Percentiles rank a stretch among this genome's conserved stretches.
phyloP scores from a whole-genome alignment of 2,329 filamentous ascomycete genomes.

The Hymenoscyphus fructigenus region DNA sequence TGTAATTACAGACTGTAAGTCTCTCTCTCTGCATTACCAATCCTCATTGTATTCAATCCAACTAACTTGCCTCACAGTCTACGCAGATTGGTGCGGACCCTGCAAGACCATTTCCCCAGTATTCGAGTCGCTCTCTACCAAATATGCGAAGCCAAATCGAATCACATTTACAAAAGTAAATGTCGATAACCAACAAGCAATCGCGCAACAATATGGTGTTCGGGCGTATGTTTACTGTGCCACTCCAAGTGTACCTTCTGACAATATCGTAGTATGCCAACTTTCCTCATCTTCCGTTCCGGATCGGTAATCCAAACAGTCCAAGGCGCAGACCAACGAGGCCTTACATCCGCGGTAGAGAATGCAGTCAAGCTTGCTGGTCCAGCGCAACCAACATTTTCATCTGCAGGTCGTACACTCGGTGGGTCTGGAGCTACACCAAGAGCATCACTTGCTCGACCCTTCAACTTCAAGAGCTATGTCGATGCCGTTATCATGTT shows the following conservation, averaged over 20 bases:
- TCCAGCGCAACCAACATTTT: slow-evolving; percentile 49
- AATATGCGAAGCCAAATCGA: slow-evolving; percentile 76
- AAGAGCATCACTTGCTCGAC: slow-evolving; percentile 26
- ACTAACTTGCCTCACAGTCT: slow-evolving; percentile 59
- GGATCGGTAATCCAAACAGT: slow-evolving; percentile 73
- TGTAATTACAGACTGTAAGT: slow-evolving; percentile 86
- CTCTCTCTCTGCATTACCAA: slow-evolving; percentile 21
- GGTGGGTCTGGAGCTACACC: slow-evolving; percentile 44
- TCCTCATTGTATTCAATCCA: slow-evolving; percentile 26
- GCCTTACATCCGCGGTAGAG: slow-evolving; percentile 73
- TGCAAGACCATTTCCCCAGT: slow-evolving; percentile 90
- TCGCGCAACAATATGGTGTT: slow-evolving; percentile 76
- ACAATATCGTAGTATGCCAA: slow-evolving; percentile 65
- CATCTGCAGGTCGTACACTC: slow-evolving; percentile 56
- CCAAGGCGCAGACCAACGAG: slow-evolving; percentile 75
- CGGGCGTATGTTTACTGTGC: slow-evolving; percentile 56
- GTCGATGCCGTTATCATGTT: slow-evolving; percentile 53
- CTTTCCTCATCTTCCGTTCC: slow-evolving; percentile 86
- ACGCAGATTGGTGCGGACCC: slow-evolving; percentile 91
- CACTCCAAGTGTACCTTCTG: slow-evolving; percentile 10
- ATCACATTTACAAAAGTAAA: slow-evolving; percentile 93
- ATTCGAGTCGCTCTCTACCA: slow-evolving; percentile 79
- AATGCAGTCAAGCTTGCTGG: slow-evolving; percentile 58
- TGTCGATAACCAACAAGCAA: slow-evolving; percentile 76
- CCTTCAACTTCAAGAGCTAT: slow-evolving; percentile 44